phyloP scores from a whole-genome alignment of 78 protist species.

The Isochrysis galbana region DNA sequence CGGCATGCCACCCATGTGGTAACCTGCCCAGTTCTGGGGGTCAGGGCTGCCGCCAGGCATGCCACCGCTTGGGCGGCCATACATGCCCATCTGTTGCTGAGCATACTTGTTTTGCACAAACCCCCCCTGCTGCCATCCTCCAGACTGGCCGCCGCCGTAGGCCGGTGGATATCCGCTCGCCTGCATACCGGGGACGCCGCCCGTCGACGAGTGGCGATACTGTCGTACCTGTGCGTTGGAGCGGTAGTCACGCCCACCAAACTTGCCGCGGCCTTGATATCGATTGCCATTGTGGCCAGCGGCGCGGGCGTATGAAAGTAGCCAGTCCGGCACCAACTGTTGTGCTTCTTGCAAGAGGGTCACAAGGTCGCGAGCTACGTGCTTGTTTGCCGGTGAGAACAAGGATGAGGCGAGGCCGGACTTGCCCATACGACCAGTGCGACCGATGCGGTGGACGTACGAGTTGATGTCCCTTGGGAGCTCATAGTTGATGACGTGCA shows the following conservation, averaged over 20 bases:
- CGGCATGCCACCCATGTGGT: background rate
- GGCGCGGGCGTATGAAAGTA: background rate
- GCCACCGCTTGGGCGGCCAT: background rate
- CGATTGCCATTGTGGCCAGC: background rate
- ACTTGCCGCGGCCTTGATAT: background rate
- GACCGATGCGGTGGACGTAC: constrained; percentile 98
- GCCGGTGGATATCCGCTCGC: background rate
- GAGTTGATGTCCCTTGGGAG: constrained; percentile 89
- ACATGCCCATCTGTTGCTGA: background rate
- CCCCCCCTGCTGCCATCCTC: too few relatives aligned
- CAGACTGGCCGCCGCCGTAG: background rate
- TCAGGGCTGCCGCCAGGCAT: background rate
- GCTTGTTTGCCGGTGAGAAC: constrained; percentile 55
- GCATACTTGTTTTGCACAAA: background rate
- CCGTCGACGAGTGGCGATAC: constrained; percentile 1
- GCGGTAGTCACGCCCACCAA: constrained; percentile 34
- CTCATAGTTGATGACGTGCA: constrained; percentile 96
- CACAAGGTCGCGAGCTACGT: constrained; percentile 59
- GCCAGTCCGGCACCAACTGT: constrained; percentile 22
- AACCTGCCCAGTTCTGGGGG: background rate
- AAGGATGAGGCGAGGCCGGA: constrained; percentile 85
- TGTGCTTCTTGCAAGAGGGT: constrained; percentile 53
- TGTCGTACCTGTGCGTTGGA: background rate
- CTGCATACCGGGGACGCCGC: background rate
- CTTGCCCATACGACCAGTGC: constrained; percentile 91